Conservation (phyloP, 2,329 filamentous ascomycete species). For the Trichoderma citrinoviride region DNA sequence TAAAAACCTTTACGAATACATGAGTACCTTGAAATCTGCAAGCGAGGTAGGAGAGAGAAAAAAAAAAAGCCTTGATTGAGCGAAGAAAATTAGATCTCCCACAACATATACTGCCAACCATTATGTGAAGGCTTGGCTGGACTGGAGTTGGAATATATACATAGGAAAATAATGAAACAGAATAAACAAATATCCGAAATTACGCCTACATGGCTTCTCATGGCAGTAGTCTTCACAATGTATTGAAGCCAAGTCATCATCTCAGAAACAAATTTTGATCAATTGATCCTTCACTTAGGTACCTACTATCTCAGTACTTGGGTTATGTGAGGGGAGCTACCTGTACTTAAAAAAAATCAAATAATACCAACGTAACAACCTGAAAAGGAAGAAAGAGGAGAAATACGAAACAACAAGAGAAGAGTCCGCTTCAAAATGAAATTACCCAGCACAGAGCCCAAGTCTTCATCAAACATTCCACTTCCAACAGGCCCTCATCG, state of each 20-base stretch:
- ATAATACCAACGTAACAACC: slow-evolving; percentile 21
- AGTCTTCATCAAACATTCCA: background rate
- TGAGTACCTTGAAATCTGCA: slow-evolving; percentile 3
- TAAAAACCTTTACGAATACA: slow-evolving; percentile 19
- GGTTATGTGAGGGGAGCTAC: background rate
- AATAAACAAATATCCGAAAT: background rate
- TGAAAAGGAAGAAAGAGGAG: slow-evolving; percentile 23
- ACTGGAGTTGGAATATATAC: slow-evolving; percentile 8
- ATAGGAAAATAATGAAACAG: background rate
- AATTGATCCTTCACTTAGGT: background rate
- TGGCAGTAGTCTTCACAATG: background rate
- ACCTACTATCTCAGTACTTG: too few relatives aligned
- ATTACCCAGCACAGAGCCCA: slow-evolving; percentile 5
- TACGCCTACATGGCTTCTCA: background rate
- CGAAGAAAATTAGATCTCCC: background rate
- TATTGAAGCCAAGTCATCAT: too few relatives aligned
- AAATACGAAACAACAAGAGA: slow-evolving; percentile 24
- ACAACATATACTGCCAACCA: slow-evolving; percentile 1
- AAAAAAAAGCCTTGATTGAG: background rate
- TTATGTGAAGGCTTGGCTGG: background rate
- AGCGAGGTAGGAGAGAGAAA: background rate
- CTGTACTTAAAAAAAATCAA: background rate
- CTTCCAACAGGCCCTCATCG: background rate
- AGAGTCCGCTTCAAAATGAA: slow-evolving; percentile 20
- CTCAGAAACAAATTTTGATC: background rate